Evolutionary conservation across 2,329 filamentous ascomycete genomes (phyloP).

Genomic region (Cladosporium sp.): DNA sequence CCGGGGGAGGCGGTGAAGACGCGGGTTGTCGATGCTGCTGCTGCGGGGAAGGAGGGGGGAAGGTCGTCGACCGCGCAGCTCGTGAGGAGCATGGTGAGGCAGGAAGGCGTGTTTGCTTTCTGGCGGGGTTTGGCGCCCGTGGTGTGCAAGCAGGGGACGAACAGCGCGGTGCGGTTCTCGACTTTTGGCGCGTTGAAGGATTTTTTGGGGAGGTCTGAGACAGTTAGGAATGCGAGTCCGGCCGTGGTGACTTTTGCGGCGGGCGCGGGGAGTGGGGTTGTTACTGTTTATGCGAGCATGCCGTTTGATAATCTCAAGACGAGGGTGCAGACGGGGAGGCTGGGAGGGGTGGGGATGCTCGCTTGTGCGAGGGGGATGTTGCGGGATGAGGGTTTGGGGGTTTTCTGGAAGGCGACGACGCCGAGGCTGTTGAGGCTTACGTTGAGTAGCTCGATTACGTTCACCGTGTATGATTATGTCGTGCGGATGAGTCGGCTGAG

Average conservation of each 20-base stretch:
- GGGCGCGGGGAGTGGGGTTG: neutral
- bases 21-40: neutral
- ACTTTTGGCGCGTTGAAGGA: neutral
- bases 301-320: neutral
- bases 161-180: neutral
- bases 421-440: constrained; percentile 13
- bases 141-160: neutral
- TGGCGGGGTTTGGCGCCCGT: neutral
- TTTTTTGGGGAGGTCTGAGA: neutral
- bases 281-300: neutral
- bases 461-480: constrained; percentile 12
- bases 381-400: constrained; percentile 5
- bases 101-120: neutral
- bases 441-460: constrained; percentile 13
- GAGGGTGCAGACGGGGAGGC: neutral
- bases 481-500: neutral
- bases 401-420: constrained; percentile 15
- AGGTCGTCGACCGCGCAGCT: neutral
- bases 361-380: constrained; percentile 10
- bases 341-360: constrained; percentile 24
- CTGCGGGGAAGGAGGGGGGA: no score
- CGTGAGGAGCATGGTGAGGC: neutral
- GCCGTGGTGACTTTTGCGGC: neutral
- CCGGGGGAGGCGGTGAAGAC: neutral
- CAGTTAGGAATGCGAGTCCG: no score